Percentiles rank a stretch among this genome's conserved stretches.
Conservation (phyloP, 768 basidiomycete genomes). For the Termitomyces sp. region DNA sequence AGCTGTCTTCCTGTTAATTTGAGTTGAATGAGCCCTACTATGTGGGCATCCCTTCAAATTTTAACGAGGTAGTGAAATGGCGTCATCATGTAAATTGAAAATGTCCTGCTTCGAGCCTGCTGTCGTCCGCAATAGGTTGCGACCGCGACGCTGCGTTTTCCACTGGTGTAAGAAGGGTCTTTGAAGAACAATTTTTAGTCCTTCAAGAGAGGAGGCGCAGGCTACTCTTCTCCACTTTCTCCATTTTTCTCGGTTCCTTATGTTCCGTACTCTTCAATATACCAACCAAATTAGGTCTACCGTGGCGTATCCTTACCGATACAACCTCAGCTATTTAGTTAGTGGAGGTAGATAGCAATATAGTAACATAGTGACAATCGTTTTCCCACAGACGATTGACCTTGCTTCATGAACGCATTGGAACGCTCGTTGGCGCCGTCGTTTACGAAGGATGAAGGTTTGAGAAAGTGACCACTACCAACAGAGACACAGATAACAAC, state of each 20-base stretch:
- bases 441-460: slow-evolving; percentile 38
- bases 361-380: too few species aligned
- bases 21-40: slow-evolving; percentile 35
- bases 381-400: neutral
- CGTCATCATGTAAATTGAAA: slow-evolving; percentile 8
- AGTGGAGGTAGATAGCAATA: too few species aligned
- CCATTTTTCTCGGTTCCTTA: too few species aligned
- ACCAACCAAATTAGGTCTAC: too few species aligned
- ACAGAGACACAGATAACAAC: slow-evolving; percentile 42
- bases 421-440: slow-evolving; percentile 28
- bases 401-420: slow-evolving; percentile 20
- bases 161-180: slow-evolving; percentile 31
- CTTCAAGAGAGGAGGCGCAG: neutral
- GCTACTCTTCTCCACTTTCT: too few species aligned
- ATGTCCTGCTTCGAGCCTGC: slow-evolving; percentile 5
- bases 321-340: too few species aligned
- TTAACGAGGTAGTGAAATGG: slow-evolving; percentile 32
- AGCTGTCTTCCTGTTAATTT: slow-evolving; percentile 20
- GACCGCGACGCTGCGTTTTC: slow-evolving; percentile 27
- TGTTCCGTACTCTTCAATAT: too few species aligned
- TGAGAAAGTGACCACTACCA: slow-evolving; percentile 31
- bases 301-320: too few species aligned
- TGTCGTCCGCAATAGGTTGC: slow-evolving; percentile 25
- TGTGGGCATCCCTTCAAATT: slow-evolving; percentile 50
- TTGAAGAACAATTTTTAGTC: slow-evolving; percentile 5